phyloP scores from a whole-genome alignment of 495 filamentous ascomycete species.

The Penicillium ochrochloron region DNA sequence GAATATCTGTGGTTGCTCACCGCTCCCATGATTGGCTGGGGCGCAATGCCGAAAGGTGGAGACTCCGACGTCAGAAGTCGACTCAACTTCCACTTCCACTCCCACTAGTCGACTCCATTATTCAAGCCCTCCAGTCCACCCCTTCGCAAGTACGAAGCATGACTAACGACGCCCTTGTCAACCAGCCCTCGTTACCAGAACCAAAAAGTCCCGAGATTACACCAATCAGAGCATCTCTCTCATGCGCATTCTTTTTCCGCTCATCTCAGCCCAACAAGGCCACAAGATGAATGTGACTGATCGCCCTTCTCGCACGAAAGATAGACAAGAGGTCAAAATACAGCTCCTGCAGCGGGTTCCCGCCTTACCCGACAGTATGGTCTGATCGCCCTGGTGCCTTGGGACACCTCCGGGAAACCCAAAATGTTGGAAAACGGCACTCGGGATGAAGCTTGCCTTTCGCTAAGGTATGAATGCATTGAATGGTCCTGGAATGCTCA shows the following conservation, averaged over 20 bases:
- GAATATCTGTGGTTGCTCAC: neutral
- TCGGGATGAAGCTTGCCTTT: neutral
- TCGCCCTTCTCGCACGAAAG: neutral
- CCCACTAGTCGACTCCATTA: neutral
- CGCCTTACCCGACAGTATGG: conserved; percentile 28
- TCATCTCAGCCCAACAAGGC: neutral
- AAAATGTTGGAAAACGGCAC: neutral
- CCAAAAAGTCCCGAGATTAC: neutral
- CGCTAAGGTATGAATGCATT: neutral
- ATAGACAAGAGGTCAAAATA: conserved; percentile 24
- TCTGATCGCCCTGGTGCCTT: conserved; percentile 31
- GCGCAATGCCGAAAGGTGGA: conserved; percentile 30
- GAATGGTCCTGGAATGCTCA: neutral
- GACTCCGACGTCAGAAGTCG: neutral
- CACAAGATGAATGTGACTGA: neutral
- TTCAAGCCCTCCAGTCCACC: neutral
- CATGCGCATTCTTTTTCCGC: neutral
- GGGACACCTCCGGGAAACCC: conserved; percentile 19
- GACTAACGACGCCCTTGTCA: conserved; percentile 1
- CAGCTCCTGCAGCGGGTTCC: conserved; percentile 25
- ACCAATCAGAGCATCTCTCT: neutral
- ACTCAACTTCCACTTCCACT: neutral
- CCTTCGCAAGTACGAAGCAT: neutral
- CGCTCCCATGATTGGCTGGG: conserved; percentile 32
- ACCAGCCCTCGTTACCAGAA: neutral